Evolutionary conservation across 148 eudicot genomes (phyloP).

Genomic region (Chenopodium quinoa): DNA sequence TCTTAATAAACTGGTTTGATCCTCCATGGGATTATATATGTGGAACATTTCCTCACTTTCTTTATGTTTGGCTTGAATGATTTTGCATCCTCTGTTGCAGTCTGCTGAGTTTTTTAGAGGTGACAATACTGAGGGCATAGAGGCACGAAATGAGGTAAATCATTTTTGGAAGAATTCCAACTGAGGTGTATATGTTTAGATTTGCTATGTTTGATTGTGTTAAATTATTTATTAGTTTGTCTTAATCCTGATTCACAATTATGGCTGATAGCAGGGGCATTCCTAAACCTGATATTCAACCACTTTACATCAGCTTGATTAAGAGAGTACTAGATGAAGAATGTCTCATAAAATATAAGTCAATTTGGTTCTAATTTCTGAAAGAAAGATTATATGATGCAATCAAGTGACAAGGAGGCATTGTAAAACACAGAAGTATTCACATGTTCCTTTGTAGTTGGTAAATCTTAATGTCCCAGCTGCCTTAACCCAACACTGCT

Average conservation of each 20-base stretch:
- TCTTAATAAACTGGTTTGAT: not conserved
- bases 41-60: not conserved
- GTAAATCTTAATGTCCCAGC: too few species aligned
- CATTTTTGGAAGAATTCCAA: not conserved
- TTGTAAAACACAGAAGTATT: too few species aligned
- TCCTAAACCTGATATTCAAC: too few species aligned
- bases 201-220: not conserved
- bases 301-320: not conserved
- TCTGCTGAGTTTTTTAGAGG: conserved; percentile 91
- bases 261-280: too few species aligned
- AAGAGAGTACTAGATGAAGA: too few species aligned
- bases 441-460: too few species aligned
- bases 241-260: not conserved
- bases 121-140: conserved; percentile 95
- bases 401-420: too few species aligned
- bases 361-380: not conserved
- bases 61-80: conserved; percentile 4
- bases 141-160: conserved; percentile 97
- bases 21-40: conserved; percentile 10
- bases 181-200: not conserved
- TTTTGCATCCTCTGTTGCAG: conserved; percentile 43
- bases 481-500: too few species aligned
- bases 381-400: not conserved
- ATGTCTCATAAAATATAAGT: too few species aligned
- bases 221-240: not conserved